Base-by-base conservation (phyloP, 2,329 filamentous ascomycete genomes). In the Cadophora sp. region DNA sequence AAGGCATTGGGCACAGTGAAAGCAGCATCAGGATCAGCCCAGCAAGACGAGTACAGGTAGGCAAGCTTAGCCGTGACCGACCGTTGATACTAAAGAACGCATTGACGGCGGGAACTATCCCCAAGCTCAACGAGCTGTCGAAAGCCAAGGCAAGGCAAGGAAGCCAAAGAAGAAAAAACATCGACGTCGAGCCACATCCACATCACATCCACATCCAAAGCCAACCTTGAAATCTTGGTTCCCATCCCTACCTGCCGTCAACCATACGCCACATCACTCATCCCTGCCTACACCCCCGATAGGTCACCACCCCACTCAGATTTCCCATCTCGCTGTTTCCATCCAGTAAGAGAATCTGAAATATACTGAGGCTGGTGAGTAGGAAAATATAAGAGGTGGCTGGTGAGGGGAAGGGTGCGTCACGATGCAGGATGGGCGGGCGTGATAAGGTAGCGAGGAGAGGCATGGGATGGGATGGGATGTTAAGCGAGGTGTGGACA, bases 331-430 rank as follows among this genome's bases (percentile, higher is more conserved):
- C 45, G 9, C 43, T 18, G 5, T 5, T 45, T 45, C 16, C n/a
- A 18, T 3, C 43, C n/a, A 20, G 43, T 20, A 4, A 45, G n/a
- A 48, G 1, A 13, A 24, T 0, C 9, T 5, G 4, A 20, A 22
- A 48, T 20, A 39, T 39, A 39, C 11, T 39, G 36, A 39, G 36
- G 36, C 36, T 39, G 36, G 36, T 53, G 14, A 30, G 36, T 64
- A 69, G 64, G 59, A 58, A 69, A 64, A 67, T 69, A 47, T 50
- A n/a, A 30, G 55, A 65, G 53, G 66, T 66, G 66, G 66, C 63
- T 68, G 66, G 71, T 61, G 68, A 76, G 70, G 56, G 70, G 64
- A 58, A 47, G 13, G 43, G 43, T 66, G 60, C 65, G 65, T 65
- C 47, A 45, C 27, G 48, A 7, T 47, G 53, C 24, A 55, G 53